Evolutionary conservation across 768 basidiomycete species (phyloP), one percentile per base, ranked within the genome.

Genomic region (Suillus spraguei): DNA sequence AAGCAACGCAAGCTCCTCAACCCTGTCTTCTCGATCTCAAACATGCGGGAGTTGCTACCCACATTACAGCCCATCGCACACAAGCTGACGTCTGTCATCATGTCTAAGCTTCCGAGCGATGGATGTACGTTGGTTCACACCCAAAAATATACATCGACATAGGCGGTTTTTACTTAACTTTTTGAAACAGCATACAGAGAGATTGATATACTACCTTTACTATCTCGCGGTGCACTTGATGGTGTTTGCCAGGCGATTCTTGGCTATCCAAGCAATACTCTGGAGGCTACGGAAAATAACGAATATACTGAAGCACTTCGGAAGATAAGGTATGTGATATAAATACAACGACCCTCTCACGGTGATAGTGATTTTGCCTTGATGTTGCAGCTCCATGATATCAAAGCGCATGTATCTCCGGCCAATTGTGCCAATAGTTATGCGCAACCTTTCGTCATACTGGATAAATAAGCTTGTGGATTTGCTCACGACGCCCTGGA

Each of bases 1-100:
- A 77, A 72, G 49, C 81, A 81, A 64, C 71, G 80, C 35, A 82
- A 80, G 64, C 75, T 82, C 68, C 67, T 83, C 20, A 81, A 78
- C 59, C 81, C 82, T 1, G 78, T 81, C 0, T 83, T 83, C 64
- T 79, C 80, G 1, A 70, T 70, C 20, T 66, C 69, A 0, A 78
- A 82, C 64, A 74, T 82, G 74, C 77, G 80, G 16, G 65, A 78
- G 38, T 76, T 79, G 76, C 36, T 61, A 14, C 60, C 60, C 14
- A 55, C 49, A n/a, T 56, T 58, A 11, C 60, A 55, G 5, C 24
- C n/a, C 9, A 35, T 61, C 24, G 28, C 60, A 5, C 46, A 53
- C 52, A 56, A 28, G 14, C 35, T 61, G 16, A 61, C 16, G 6
- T 54, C 56, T 32, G 16, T 55, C 11, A 11, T 56, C 53, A 22